Evolutionary conservation across 441 rosid genomes (phyloP).

Genomic region (Heliophila coronopifolia): DNA sequence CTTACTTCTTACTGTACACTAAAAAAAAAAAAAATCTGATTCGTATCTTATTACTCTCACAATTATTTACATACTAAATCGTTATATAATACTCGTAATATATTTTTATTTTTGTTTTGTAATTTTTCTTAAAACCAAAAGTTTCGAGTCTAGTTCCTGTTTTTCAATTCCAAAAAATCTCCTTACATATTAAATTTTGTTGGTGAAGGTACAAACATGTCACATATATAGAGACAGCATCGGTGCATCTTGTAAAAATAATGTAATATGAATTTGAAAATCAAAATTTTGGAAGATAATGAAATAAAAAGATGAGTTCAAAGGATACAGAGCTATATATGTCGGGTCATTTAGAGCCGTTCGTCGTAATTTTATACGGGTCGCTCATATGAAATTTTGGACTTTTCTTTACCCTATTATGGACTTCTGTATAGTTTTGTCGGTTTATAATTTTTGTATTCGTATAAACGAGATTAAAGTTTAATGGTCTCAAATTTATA

Average conservation of each 20-base stretch:
- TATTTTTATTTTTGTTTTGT: neutral
- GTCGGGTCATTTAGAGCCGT: constrained; percentile 34
- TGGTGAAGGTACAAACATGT: constrained; percentile 28
- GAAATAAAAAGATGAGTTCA: constrained; percentile 19
- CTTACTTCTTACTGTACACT: constrained; percentile 23
- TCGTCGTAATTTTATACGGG: constrained; percentile 20
- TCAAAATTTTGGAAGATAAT: constrained; percentile 17
- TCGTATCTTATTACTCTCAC: no score
- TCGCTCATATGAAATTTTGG: constrained; percentile 23
- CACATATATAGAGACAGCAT: constrained; percentile 26
- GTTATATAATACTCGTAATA: no score
- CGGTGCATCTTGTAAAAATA: constrained; percentile 7
- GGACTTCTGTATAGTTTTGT: constrained; percentile 23
- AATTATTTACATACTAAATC: no score
- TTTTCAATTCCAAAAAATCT: neutral
- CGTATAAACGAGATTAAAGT: neutral
- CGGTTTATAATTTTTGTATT: constrained; percentile 5
- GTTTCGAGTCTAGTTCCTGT: neutral
- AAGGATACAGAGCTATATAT: constrained; percentile 21
- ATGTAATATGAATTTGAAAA: constrained; percentile 5
- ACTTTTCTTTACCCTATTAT: constrained; percentile 16
- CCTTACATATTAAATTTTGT: constrained; percentile 6
- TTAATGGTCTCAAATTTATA: constrained; percentile 5
- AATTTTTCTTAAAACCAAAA: neutral
- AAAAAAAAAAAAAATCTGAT: neutral